phyloP scores from a whole-genome alignment of 805 yeast genomes.

The Candida morakotiae region DNA sequence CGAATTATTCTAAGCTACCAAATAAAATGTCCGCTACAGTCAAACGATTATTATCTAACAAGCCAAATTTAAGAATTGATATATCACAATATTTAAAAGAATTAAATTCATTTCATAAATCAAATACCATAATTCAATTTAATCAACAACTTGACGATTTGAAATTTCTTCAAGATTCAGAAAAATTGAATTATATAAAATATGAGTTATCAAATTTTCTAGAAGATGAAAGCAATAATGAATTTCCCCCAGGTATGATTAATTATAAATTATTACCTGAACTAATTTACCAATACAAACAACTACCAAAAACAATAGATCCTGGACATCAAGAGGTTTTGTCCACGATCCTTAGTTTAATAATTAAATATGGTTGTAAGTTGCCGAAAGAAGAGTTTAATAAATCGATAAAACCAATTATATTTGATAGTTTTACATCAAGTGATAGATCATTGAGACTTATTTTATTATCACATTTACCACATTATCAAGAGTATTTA shows the following conservation, averaged over 20 bases:
- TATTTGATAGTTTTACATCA: slow-evolving; percentile 58
- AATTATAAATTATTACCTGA: slow-evolving; percentile 70
- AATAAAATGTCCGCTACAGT: slow-evolving; percentile 3
- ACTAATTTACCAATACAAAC: slow-evolving; percentile 42
- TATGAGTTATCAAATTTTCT: slow-evolving; percentile 23
- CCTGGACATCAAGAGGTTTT: slow-evolving; percentile 34
- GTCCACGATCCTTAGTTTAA: slow-evolving; percentile 36
- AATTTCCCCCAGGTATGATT: slow-evolving; percentile 49
- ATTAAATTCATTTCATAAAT: slow-evolving; percentile 19
- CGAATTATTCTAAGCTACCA: slow-evolving; percentile 4
- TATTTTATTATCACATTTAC: slow-evolving; percentile 61
- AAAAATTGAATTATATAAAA: slow-evolving; percentile 45
- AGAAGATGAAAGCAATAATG: slow-evolving; percentile 13
- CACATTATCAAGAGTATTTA: slow-evolving; percentile 47
- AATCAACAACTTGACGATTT: slow-evolving; percentile 54
- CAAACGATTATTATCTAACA: slow-evolving; percentile 32
- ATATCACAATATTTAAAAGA: slow-evolving; percentile 25
- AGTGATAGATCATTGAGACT: slow-evolving; percentile 78
- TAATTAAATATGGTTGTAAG: slow-evolving; percentile 32
- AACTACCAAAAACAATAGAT: slow-evolving; percentile 17
- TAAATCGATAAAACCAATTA: slow-evolving; percentile 50
- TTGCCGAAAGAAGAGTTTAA: slow-evolving; percentile 32
- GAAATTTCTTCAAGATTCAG: slow-evolving; percentile 47
- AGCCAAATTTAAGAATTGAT: slow-evolving; percentile 30
- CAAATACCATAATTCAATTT: slow-evolving; percentile 48